Evolutionary conservation across 306 rosid species (phyloP).

Genomic region (Rosa rugosa): DNA sequence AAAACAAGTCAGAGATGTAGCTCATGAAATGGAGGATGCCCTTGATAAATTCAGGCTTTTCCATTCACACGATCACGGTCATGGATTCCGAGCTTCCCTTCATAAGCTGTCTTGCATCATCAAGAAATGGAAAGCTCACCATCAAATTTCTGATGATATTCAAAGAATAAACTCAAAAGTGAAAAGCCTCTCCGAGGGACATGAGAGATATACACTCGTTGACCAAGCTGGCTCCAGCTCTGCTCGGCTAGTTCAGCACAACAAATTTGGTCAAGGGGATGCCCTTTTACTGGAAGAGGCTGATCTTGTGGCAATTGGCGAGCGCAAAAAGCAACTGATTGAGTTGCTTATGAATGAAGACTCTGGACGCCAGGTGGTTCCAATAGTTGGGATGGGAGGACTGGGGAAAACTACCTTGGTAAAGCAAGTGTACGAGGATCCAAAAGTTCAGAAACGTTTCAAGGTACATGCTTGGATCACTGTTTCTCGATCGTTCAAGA

Average conservation of each 20-base stretch:
- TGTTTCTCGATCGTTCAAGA: conserved; percentile 43
- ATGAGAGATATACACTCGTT: no score
- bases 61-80: no score
- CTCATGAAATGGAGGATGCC: no score
- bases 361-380: conserved; percentile 32
- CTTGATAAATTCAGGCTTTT: no score
- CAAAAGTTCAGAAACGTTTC: conserved; percentile 44
- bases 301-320: conserved; percentile 54
- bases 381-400: conserved; percentile 65
- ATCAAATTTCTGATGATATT: no score
- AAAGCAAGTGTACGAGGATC: conserved; percentile 54
- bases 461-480: conserved; percentile 53
- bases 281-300: conserved; percentile 57
- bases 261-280: conserved; percentile 37
- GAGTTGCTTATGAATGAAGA: conserved; percentile 28
- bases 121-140: no score
- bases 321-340: conserved; percentile 36
- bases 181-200: no score
- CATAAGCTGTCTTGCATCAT: no score
- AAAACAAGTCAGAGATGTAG: no score
- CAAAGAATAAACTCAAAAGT: no score
- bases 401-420: conserved; percentile 62
- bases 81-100: no score
- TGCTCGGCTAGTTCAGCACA: not conserved
- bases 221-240: no score